Evolutionary conservation across 202 grass and related monocot genomes (phyloP).

Genomic region (Elaeis oleifera): DNA sequence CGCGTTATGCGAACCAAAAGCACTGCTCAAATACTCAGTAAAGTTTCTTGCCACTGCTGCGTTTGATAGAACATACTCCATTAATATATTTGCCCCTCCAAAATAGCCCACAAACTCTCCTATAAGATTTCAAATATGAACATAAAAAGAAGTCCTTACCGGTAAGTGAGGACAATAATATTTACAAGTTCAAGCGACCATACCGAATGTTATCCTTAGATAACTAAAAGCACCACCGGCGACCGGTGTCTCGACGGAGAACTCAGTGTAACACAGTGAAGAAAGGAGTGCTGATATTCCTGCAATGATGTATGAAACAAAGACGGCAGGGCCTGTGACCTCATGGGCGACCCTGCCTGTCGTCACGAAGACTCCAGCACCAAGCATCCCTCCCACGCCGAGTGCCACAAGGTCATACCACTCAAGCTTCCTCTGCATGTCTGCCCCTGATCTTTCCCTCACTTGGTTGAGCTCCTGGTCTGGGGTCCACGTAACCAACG

Average conservation of each 20-base stretch:
- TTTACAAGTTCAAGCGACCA: too few species aligned
- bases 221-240: conserved; percentile 77
- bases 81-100: conserved; percentile 61
- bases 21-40: conserved; percentile 56
- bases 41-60: conserved; percentile 76
- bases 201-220: conserved; percentile 68
- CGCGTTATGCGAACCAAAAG: conserved; percentile 43
- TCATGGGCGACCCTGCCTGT: conserved; percentile 43
- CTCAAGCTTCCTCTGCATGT: conserved; percentile 61
- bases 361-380: conserved; percentile 70
- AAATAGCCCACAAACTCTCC: conserved; percentile 74
- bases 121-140: conserved; percentile 1
- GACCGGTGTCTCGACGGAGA: conserved; percentile 51
- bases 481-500: conserved; percentile 52
- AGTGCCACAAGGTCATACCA: conserved; percentile 73
- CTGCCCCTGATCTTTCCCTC: conserved; percentile 48
- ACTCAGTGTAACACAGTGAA: conserved; percentile 75
- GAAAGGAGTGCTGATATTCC: conserved; percentile 55
- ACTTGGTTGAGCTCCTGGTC: conserved; percentile 64
- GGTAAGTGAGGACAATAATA: too few species aligned
- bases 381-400: conserved; percentile 71
- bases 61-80: conserved; percentile 82
- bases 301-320: conserved; percentile 53
- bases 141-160: too few species aligned
- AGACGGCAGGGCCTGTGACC: conserved; percentile 47